Percentiles rank a stretch among this genome's conserved stretches.
phyloP scores from a whole-genome alignment of 805 yeast species.

The Komagataella pseudopastoris region DNA sequence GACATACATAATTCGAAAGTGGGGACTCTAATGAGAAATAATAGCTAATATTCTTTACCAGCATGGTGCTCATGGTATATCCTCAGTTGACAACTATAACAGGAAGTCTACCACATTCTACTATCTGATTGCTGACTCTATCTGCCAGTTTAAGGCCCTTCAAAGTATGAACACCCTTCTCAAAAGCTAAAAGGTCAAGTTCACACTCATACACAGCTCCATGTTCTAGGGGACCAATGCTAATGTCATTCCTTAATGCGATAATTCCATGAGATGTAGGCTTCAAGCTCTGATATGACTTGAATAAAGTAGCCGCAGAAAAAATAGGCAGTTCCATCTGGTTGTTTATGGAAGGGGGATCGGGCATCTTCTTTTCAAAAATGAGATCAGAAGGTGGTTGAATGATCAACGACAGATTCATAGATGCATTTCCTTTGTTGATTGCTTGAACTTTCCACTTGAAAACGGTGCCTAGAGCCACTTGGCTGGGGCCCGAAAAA shows the following conservation, averaged over 20 bases:
- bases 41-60: no score
- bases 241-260: conserved; percentile 50
- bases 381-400: conserved; percentile 20
- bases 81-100: conserved; percentile 45
- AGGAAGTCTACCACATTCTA: conserved; percentile 56
- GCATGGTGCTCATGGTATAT: conserved; percentile 23
- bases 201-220: conserved; percentile 53
- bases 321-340: conserved; percentile 16
- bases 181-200: conserved; percentile 44
- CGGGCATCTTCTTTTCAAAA: conserved; percentile 22
- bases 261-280: conserved; percentile 39
- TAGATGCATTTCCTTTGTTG: conserved; percentile 37
- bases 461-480: conserved; percentile 44
- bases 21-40: no score
- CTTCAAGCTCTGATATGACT: conserved; percentile 12
- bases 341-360: conserved; percentile 12
- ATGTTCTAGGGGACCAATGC: conserved; percentile 48
- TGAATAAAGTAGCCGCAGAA: conserved; percentile 13
- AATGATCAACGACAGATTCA: conserved; percentile 38
- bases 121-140: conserved; percentile 46
- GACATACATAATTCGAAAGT: no score
- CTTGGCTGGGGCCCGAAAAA: conserved; percentile 48
- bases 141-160: conserved; percentile 59
- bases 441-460: conserved; percentile 55
- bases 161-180: conserved; percentile 49